These are phyloP conservation scores for Chlorella sorokiniana DNA, from an alignment of 139 green algal species.

Conservation along the genomic window DNA sequence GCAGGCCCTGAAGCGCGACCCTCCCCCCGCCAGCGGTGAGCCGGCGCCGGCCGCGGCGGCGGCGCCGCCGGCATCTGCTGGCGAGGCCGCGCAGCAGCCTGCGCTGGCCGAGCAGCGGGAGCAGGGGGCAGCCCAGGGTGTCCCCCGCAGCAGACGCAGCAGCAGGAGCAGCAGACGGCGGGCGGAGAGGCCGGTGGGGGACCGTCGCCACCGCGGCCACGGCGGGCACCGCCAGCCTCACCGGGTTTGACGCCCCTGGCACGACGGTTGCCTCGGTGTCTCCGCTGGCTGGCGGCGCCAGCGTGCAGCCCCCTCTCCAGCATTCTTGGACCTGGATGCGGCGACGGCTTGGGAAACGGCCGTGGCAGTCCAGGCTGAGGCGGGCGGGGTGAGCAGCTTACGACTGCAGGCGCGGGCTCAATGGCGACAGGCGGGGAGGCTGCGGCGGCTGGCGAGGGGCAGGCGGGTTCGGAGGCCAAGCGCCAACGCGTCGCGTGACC, in stretches of 20 bases:
- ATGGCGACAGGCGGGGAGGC: too few relatives aligned
- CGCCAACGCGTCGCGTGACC: too few relatives aligned
- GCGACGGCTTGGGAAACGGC: too few relatives aligned
- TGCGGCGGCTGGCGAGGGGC: too few relatives aligned
- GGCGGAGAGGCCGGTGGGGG: not conserved
- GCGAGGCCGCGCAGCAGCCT: not conserved
- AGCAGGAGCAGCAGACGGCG: constrained; percentile 7
- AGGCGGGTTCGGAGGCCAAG: too few relatives aligned
- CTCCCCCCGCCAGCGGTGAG: not conserved
- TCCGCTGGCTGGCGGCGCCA: not conserved
- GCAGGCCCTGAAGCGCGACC: not conserved
- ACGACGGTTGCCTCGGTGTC: not conserved
- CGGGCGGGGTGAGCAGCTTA: too few relatives aligned
- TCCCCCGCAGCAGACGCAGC: not conserved
- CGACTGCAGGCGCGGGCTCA: too few relatives aligned
- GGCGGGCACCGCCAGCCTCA: constrained; percentile 6
- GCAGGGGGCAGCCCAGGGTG: constrained; percentile 1
- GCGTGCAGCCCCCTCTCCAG: not conserved
- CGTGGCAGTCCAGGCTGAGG: too few relatives aligned
- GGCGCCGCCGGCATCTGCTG: not conserved
- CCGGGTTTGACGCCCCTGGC: not conserved
- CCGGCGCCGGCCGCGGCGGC: not conserved
- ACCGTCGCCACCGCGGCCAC: not conserved
- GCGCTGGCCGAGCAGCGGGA: not conserved
- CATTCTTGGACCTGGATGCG: too few relatives aligned